Evolutionary conservation across 495 filamentous ascomycete species (phyloP).

Genomic region (Rhizodiscina lignyota): DNA sequence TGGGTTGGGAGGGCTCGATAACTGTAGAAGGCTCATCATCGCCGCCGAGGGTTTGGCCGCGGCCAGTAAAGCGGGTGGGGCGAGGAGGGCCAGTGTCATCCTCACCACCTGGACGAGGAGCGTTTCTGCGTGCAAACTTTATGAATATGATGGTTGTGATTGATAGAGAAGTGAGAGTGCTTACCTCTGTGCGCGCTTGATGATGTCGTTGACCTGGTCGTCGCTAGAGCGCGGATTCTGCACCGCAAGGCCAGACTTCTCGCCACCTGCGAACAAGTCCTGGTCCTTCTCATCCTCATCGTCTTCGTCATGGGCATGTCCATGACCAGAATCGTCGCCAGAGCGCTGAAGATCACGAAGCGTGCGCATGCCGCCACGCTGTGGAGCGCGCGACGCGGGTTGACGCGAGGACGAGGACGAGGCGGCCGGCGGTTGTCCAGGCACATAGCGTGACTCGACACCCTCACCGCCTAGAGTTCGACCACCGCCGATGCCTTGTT

Average conservation of each 20-base stretch:
- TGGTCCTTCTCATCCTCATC: conserved; percentile 48
- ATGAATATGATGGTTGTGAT: background rate
- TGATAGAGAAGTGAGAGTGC: conserved; percentile 5
- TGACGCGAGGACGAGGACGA: conserved; percentile 2
- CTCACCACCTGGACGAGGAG: conserved; percentile 39
- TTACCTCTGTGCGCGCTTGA: conserved; percentile 70
- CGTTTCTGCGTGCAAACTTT: conserved; percentile 29
- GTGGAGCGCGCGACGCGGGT: conserved; percentile 21
- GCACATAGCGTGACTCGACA: too few relatives aligned
- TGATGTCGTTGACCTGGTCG: conserved; percentile 57
- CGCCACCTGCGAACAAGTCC: conserved; percentile 85
- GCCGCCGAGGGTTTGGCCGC: conserved; percentile 75
- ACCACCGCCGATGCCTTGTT: conserved; percentile 10
- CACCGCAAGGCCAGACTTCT: conserved; percentile 91
- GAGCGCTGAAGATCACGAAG: conserved; percentile 37
- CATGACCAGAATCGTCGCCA: conserved; percentile 38
- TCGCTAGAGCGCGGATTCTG: conserved; percentile 60
- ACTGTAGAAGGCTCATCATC: conserved; percentile 65
- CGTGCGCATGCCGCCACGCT: conserved; percentile 32
- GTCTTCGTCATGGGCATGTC: conserved; percentile 42
- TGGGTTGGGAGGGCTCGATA: conserved; percentile 41
- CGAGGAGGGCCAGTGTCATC: conserved; percentile 26
- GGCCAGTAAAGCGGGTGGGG: conserved; percentile 52
- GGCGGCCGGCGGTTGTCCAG: conserved; percentile 5
- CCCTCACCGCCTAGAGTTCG: conserved; percentile 11